Evolutionary conservation across 2,329 filamentous ascomycete genomes (phyloP), one percentile per base, ranked within the genome.

Genomic region (Cryoendolithus antarcticus): DNA sequence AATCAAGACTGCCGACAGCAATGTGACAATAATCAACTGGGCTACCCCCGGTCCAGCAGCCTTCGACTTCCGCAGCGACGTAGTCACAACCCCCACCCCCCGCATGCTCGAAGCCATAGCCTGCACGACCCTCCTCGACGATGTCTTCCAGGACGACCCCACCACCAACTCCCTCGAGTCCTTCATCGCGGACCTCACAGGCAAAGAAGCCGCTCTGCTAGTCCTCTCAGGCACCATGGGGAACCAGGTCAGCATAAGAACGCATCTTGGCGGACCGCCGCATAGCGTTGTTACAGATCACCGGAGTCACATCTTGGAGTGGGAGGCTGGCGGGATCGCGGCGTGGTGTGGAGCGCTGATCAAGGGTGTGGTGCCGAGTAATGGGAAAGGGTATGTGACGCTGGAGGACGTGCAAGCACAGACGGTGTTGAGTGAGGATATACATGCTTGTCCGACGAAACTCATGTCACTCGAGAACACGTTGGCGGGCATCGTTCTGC

Each of bases 211-310:
- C 6, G 82, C 75, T 0, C 68, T 95, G 4, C 78, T 94, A 39
- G 84, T 94, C 40, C 70, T 93, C 43, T 91, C 84, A 0, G 89
- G 89, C 3, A 94, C 88, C 4, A 94, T 94, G 86, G 86, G 86
- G 31, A 95, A 95, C 62, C 86, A 94, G 59, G 68, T 95, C 11
- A 80, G 82, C 0, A 70, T 94, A 32, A 77, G 88, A 30, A 72
- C 82, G 1, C 81, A 91, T 43, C 70, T 95, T 9, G 72, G 69
- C 1, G 80, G 84, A 44, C 86, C 88, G 9, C 89, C 89, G 0
- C 77, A 93, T 58, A 74, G 74, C 6, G 74, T 95, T 4, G 65
- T 95, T 6, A 85, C 82, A 50, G 88, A 95, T 56, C 68, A 78
- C 47, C 74, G 85, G 28, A 74, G 77, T 4, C 89, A 95, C 57